Conservation (phyloP, 257 asterid genomes). For the Fraxinus quadrangulata region DNA sequence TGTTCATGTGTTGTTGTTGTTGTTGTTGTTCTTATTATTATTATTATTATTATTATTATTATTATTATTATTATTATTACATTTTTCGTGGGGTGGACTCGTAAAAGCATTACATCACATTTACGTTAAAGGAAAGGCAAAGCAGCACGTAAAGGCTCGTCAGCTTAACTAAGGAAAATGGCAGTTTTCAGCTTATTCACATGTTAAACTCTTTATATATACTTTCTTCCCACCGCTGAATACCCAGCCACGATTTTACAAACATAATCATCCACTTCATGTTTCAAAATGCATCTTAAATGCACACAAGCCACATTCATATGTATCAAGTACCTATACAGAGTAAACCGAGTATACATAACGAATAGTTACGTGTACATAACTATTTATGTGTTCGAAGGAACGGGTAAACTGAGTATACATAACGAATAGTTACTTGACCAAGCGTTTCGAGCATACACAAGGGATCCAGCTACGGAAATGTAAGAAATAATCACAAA, state of each 20-base stretch:
- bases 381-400: neutral
- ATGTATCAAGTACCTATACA: too few species aligned
- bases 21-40: too few species aligned
- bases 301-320: too few species aligned
- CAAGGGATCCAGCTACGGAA: neutral
- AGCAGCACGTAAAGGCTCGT: conserved; percentile 23
- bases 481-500: neutral
- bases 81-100: too few species aligned
- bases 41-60: too few species aligned
- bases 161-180: conserved; percentile 44
- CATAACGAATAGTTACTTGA: neutral
- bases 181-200: conserved; percentile 25
- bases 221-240: neutral
- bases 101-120: neutral
- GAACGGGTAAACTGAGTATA: neutral
- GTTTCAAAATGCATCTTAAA: too few species aligned
- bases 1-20: too few species aligned
- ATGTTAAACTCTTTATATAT: neutral
- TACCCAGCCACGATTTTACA: too few species aligned
- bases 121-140: neutral
- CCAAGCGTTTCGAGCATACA: neutral
- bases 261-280: too few species aligned
- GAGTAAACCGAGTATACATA: neutral
- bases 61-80: neutral
- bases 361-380: neutral